Base-by-base conservation (phyloP, 2,329 filamentous ascomycete genomes). In the Seiridium unicorne region DNA sequence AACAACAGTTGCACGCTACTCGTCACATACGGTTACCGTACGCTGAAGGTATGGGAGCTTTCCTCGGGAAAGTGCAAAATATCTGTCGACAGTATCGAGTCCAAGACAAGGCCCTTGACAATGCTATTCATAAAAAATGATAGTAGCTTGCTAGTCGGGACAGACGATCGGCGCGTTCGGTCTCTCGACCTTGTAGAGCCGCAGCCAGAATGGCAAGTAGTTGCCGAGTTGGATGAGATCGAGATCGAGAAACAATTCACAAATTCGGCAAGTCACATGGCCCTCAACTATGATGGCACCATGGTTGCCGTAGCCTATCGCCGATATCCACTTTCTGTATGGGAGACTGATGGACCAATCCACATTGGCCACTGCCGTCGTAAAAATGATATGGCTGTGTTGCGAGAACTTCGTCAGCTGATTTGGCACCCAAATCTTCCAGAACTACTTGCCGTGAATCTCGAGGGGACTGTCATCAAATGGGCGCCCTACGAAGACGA, bases 401-500 rank as follows among this genome's bases (percentile, higher is more conserved):
- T 31, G 48, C 66, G 66, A 11, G 70, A 71, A 57, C 64, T 70
- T 2, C 63, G 65, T 10, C 58, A 66, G 18, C 46, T 65, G 11
- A 59, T 61, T 9, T 74, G 71, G 71, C 68, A 72, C 60, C 72
- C 73, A 1, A 57, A 67, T 9, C 61, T 36, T 5, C 64, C 64
- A 8, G 65, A 73, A 51, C 44, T 77, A 3, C 49, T 75, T 6
- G 74, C 73, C 3, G 40, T 75, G 5, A 69, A 72, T 53, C 65
- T 67, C 13, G 71, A 70, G 57, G 74, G 73, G 0, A 47, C 65
- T 6, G 51, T 78, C 3, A 76, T 77, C 61, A 75, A 72, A 62
- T 76, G 72, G 74, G 59, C 69, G 51, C 70, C 71, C 6, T 66
- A 72, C 32, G 66, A 69, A 4, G 66, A 66, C 44, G 65, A 72